phyloP scores from a whole-genome alignment of 306 rosid species.

The Dalbergia cultrata region DNA sequence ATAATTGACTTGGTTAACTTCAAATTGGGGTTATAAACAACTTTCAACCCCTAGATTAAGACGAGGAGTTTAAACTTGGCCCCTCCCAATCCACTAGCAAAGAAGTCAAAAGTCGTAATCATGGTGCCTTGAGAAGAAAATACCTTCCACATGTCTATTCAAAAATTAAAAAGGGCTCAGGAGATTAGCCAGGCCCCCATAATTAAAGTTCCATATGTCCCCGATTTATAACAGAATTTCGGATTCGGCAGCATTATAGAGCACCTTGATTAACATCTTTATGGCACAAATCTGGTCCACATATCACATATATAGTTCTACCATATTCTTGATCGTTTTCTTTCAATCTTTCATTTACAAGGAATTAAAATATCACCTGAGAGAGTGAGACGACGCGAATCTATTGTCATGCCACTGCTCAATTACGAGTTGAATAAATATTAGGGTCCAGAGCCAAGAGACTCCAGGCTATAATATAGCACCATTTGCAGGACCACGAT shows the following conservation, averaged over 20 bases:
- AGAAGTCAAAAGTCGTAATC: conserved; percentile 73
- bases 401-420: not conserved
- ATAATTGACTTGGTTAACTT: conserved; percentile 55
- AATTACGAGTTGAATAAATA: not conserved
- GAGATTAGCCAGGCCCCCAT: conserved; percentile 23
- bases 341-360: not conserved
- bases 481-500: not conserved
- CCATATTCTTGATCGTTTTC: conserved; percentile 9
- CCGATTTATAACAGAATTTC: conserved; percentile 46
- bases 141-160: conserved; percentile 54
- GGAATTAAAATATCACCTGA: not conserved
- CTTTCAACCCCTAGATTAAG: conserved; percentile 44
- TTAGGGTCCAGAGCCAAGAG: not conserved
- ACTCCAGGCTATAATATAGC: not conserved
- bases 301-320: not conserved
- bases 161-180: not conserved
- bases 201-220: conserved; percentile 53
- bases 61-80: conserved; percentile 36
- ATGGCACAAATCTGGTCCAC: conserved; percentile 38
- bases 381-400: not conserved
- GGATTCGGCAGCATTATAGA: conserved; percentile 49
- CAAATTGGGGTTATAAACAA: conserved; percentile 48
- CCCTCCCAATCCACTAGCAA: conserved; percentile 53
- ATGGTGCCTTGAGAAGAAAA: conserved; percentile 61
- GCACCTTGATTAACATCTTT: conserved; percentile 38